Conservation (phyloP, 2,329 filamentous ascomycete genomes). For the Colletotrichum cereale region DNA sequence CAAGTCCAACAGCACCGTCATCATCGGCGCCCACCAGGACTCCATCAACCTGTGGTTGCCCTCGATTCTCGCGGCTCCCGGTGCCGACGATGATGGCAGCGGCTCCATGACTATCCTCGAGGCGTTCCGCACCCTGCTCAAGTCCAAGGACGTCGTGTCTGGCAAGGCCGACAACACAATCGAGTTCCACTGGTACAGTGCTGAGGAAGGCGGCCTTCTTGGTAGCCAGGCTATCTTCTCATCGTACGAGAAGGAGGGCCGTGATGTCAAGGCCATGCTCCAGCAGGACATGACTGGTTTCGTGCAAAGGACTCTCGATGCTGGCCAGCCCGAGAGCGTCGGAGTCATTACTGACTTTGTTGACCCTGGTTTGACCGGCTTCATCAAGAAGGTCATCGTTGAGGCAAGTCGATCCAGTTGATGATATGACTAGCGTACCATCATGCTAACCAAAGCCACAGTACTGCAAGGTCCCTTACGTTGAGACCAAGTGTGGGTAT, state of each 20-base stretch:
- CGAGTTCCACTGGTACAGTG: constrained; percentile 97
- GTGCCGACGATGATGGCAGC: constrained; percentile 95
- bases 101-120: constrained; percentile 96
- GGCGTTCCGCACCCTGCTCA: constrained; percentile 84
- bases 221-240: constrained; percentile 92
- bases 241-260: constrained; percentile 77
- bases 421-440: constrained; percentile 43
- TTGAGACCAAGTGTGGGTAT: constrained; percentile 90
- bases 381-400: constrained; percentile 90
- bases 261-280: constrained; percentile 93
- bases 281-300: constrained; percentile 99
- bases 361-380: constrained; percentile 82
- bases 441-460: constrained; percentile 47
- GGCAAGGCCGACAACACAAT: constrained; percentile 86
- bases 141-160: constrained; percentile 75
- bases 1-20: constrained; percentile 83
- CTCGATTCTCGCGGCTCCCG: constrained; percentile 84
- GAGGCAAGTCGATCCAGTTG: constrained; percentile 57
- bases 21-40: constrained; percentile 94
- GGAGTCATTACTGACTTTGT: constrained; percentile 96
- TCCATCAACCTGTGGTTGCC: constrained; percentile 95
- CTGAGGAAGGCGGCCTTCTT: constrained; percentile 88
- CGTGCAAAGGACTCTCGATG: constrained; percentile 83
- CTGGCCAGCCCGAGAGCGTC: constrained; percentile 85
- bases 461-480: constrained; percentile 91